Evolutionary conservation across 2,329 filamentous ascomycete genomes (phyloP).

Genomic region (Tolypocladium ovalisporum): DNA sequence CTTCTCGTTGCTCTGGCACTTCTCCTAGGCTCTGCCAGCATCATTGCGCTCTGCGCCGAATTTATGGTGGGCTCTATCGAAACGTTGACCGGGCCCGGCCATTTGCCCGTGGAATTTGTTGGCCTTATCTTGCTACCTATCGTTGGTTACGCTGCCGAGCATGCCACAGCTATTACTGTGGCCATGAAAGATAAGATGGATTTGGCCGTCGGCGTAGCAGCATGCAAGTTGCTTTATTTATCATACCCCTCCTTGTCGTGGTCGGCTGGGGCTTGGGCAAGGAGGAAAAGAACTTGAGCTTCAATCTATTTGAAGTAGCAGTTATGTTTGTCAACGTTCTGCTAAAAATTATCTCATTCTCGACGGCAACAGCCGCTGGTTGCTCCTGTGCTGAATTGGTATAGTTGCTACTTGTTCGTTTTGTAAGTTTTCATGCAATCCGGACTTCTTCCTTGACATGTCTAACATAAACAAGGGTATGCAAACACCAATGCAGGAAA

Average conservation of each 20-base stretch:
- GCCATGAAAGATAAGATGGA: slow-evolving; percentile 82
- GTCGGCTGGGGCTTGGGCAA: slow-evolving; percentile 66
- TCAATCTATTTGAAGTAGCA: slow-evolving; percentile 82
- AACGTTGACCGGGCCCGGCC: slow-evolving; percentile 47
- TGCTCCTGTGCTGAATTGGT: slow-evolving; percentile 66
- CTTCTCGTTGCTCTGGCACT: slow-evolving; percentile 62
- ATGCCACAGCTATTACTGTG: slow-evolving; percentile 70
- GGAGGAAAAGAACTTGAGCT: slow-evolving; percentile 69
- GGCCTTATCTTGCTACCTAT: slow-evolving; percentile 73
- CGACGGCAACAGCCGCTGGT: slow-evolving; percentile 73
- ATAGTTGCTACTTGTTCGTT: slow-evolving; percentile 65
- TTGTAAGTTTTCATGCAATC: too few relatives aligned
- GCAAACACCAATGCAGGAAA: too few relatives aligned
- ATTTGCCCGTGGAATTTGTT: slow-evolving; percentile 62
- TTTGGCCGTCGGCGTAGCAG: slow-evolving; percentile 67
- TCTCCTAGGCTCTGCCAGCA: slow-evolving; percentile 56
- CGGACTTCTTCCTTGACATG: too few relatives aligned
- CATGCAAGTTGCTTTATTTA: slow-evolving; percentile 71
- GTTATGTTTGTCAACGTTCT: slow-evolving; percentile 75
- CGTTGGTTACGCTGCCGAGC: slow-evolving; percentile 75
- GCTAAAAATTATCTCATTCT: slow-evolving; percentile 73
- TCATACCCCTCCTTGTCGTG: slow-evolving; percentile 66
- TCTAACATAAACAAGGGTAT: too few relatives aligned
- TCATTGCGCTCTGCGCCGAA: slow-evolving; percentile 74
- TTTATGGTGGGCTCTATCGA: slow-evolving; percentile 68